Evolutionary conservation across 169 alveolate genomes (phyloP).

Genomic region (Plasmodium vinckei): DNA sequence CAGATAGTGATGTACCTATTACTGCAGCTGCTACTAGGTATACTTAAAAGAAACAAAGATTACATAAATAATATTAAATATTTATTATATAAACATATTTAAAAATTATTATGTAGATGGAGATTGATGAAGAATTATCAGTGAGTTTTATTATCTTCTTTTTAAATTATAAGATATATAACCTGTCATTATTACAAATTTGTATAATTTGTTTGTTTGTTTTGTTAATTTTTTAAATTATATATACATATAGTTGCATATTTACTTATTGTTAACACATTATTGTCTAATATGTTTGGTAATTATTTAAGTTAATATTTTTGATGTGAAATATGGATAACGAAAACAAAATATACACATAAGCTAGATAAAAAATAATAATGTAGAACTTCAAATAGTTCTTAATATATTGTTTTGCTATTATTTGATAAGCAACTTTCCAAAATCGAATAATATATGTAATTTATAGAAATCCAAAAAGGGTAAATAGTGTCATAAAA

Average conservation of each 20-base stretch:
- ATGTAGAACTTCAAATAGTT: too few relatives aligned
- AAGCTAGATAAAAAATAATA: too few relatives aligned
- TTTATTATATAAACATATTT: not conserved
- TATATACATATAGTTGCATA: not conserved
- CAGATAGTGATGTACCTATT: conserved; percentile 59
- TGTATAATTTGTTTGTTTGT: not conserved
- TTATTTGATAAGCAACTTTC: too few relatives aligned
- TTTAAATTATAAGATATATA: not conserved
- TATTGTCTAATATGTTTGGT: not conserved
- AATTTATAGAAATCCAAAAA: too few relatives aligned
- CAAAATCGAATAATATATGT: too few relatives aligned
- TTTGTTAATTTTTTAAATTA: conserved; percentile 25
- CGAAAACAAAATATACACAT: too few relatives aligned
- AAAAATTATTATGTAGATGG: conserved; percentile 32
- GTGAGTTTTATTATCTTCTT: conserved; percentile 5
- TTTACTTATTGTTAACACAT: conserved; percentile 1
- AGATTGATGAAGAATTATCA: conserved; percentile 50
- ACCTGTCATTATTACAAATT: not conserved
- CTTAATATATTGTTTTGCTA: too few relatives aligned
- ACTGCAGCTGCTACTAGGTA: conserved; percentile 73
- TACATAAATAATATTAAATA: not conserved
- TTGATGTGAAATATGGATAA: too few relatives aligned
- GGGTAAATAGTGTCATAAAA: too few relatives aligned
- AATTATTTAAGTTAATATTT: conserved; percentile 3
- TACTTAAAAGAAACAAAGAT: not conserved